Percentiles rank a stretch among this genome's conserved stretches.
Conservation (phyloP, 306 rosid genomes). For the Gastrolobium villosum region DNA sequence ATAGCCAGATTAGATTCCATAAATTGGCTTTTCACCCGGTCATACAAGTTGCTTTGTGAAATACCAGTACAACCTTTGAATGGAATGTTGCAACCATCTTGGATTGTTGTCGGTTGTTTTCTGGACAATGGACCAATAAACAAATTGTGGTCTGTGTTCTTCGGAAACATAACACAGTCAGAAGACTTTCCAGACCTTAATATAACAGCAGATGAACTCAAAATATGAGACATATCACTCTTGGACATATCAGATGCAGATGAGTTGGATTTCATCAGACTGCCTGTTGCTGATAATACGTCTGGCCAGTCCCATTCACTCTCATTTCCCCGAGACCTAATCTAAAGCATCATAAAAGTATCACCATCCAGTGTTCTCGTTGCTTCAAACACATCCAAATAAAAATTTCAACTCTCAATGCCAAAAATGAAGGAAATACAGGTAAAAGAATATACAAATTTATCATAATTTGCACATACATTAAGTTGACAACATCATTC, state of each 20-base stretch:
- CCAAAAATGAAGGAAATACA: constrained; percentile 47
- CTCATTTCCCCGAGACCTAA: constrained; percentile 75
- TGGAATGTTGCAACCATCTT: constrained; percentile 49
- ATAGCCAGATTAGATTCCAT: constrained; percentile 47
- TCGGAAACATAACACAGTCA: constrained; percentile 51
- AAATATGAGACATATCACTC: constrained; percentile 52
- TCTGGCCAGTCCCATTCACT: constrained; percentile 89
- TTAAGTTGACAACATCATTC: background rate
- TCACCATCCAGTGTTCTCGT: constrained; percentile 78
- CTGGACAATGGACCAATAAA: constrained; percentile 55
- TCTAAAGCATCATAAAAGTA: constrained; percentile 86
- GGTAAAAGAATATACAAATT: constrained; percentile 18
- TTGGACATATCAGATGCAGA: constrained; percentile 53
- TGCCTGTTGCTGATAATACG: constrained; percentile 64
- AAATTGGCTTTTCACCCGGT: constrained; percentile 40
- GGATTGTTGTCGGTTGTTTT: constrained; percentile 48
- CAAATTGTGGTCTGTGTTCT: constrained; percentile 50
- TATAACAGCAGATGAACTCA: constrained; percentile 53
- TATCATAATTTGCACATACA: constrained; percentile 25
- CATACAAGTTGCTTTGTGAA: constrained; percentile 50
- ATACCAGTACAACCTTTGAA: constrained; percentile 54
- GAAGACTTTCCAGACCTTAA: constrained; percentile 58
- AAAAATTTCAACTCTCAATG: constrained; percentile 68
- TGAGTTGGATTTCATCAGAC: constrained; percentile 58
- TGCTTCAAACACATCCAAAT: constrained; percentile 78